Evolutionary conservation across 441 rosid genomes (phyloP), one percentile per base, ranked within the genome.

Genomic region (Erodium chrysanthum): DNA sequence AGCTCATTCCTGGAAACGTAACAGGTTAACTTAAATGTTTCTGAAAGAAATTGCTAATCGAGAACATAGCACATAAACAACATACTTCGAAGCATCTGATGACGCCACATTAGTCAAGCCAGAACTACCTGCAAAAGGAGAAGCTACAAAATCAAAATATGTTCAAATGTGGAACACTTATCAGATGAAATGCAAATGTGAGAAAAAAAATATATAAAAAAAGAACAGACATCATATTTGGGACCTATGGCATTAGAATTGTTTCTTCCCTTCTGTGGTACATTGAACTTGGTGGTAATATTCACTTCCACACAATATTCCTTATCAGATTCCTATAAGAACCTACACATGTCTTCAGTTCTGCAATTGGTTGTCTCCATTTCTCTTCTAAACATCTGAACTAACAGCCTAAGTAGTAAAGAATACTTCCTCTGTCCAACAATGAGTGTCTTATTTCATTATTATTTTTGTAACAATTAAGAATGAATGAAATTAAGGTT

Each of bases 1-100:
- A 84, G 77, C 69, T 80, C 88, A 77, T 82, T 84, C 80, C 92
- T 87, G 81, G 75, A 11, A 76, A 66, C 15, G 76, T 22, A 62
- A 48, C 10, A 65, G 52, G 21, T 75, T 68, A 72, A 70, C 5
- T 65, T 35, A 20, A 17, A 62, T 60, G 64, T 48, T 69, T 23
- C 35, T 67, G 69, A 61, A 29, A 35, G 29, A 70, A 68, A 71
- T 46, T 21, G 62, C 29, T 50, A 46, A 54, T 52, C 37, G 27
- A 52, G 69, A 37, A 64, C 33, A 31, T n/a, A 78, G 35, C 35
- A 58, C 52, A 64, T 42, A 60, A 5, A 59, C 21, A 68, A 78
- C 78, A 54, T 77, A 87, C 92, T 83, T 85, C 50, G 92, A 81
- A 72, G 83, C 54, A 69, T 81, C 89, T 17, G 84, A 77, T 58